Conservation (phyloP, 1,284 basidiomycete genomes). For the Wolfiporia cocos region DNA sequence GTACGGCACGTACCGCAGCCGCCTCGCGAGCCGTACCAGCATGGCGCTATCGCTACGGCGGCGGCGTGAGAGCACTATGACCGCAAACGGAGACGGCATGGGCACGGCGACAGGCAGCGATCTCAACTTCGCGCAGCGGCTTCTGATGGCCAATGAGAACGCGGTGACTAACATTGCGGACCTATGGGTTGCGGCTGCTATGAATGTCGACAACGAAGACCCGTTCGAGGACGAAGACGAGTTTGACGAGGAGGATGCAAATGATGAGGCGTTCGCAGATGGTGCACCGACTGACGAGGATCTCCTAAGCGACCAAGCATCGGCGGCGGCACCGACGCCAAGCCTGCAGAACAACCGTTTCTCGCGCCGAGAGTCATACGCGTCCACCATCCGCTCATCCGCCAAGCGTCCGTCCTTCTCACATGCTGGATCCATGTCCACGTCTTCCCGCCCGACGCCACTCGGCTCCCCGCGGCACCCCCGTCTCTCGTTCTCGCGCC, state of each 20-base stretch:
- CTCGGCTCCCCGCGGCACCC: conserved; percentile 18
- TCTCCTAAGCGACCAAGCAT: conserved; percentile 26
- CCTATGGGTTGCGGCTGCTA: conserved; percentile 90
- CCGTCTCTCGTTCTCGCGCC: conserved; percentile 15
- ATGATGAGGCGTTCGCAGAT: conserved; percentile 7
- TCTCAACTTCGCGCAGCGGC: conserved; percentile 86
- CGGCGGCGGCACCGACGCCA: conserved; percentile 13
- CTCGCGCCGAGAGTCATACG: conserved; percentile 15
- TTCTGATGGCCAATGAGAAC: conserved; percentile 90
- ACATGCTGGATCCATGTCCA: conserved; percentile 1
- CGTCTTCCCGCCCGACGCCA: conserved; percentile 8
- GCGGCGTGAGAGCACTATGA: conserved; percentile 40
- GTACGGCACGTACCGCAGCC: conserved; percentile 52
- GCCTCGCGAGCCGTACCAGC: conserved; percentile 42
- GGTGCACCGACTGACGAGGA: conserved; percentile 21
- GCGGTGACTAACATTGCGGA: conserved; percentile 87
- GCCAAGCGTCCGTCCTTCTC: conserved; percentile 11
- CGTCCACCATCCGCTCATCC: conserved; percentile 4
- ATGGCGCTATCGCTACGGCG: conserved; percentile 38
- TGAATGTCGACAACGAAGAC: conserved; percentile 83
- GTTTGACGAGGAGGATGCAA: conserved; percentile 18
- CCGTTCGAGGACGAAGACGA: conserved; percentile 49
- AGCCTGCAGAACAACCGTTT: conserved; percentile 20
- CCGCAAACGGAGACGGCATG: conserved; percentile 30
- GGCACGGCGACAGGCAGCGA: conserved; percentile 28